Evolutionary conservation across 2,329 filamentous ascomycete genomes (phyloP).

Genomic region (Esteya vermicola): DNA sequence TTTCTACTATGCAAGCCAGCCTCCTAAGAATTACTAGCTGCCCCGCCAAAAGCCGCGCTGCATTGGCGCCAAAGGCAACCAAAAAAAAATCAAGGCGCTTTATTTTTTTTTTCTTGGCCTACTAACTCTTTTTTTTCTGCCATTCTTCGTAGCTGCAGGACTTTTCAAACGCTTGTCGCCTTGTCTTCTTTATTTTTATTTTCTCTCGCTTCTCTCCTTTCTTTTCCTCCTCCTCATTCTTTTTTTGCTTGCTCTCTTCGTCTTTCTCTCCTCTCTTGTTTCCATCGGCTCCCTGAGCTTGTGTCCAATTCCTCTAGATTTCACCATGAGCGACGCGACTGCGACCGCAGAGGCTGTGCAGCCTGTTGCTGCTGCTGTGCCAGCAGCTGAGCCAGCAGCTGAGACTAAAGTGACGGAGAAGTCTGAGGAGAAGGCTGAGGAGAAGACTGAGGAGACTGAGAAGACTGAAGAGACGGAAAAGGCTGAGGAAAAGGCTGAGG

Average conservation of each 20-base stretch:
- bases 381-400: constrained; percentile 11
- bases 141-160: neutral
- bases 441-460: constrained; percentile 19
- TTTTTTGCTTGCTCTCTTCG: neutral
- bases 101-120: constrained; percentile 2
- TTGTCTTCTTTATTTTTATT: neutral
- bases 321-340: constrained; percentile 12
- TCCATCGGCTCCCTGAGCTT: neutral
- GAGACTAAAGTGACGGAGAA: constrained; percentile 12
- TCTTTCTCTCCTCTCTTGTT: neutral
- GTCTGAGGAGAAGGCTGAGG: constrained; percentile 22
- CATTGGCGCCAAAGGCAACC: constrained; percentile 1
- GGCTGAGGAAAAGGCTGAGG: constrained; percentile 12
- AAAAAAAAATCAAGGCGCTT: constrained; percentile 4
- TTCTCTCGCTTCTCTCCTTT: too few relatives aligned
- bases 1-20: too few relatives aligned
- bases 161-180: neutral
- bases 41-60: neutral
- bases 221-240: too few relatives aligned
- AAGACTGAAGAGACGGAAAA: constrained; percentile 13
- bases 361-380: constrained; percentile 6
- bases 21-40: too few relatives aligned
- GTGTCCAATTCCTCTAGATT: too few relatives aligned
- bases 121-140: constrained; percentile 5
- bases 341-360: constrained; percentile 12